phyloP scores from a whole-genome alignment of 1,139 yeast genomes.

The Scheffersomyces titani region DNA sequence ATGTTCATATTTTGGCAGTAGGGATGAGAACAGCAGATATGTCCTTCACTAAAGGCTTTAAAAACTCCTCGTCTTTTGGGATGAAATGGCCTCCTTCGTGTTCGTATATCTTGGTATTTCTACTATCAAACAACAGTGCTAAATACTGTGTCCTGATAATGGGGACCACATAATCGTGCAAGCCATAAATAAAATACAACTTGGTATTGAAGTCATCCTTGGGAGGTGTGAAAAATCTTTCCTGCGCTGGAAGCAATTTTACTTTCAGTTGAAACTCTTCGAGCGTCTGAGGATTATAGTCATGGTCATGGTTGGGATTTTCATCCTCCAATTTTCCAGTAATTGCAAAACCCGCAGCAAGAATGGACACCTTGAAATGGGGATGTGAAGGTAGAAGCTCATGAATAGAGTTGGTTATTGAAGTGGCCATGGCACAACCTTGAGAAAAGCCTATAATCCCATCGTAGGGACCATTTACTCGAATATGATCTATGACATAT shows the following conservation, averaged over 20 bases:
- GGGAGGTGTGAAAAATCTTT: constrained; percentile 19
- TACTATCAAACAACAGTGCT: constrained; percentile 17
- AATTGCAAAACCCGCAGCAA: constrained; percentile 59
- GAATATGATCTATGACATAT: constrained; percentile 56
- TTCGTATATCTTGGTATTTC: constrained; percentile 17
- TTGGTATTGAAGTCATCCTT: constrained; percentile 18
- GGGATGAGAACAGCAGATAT: neutral
- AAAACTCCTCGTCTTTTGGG: constrained; percentile 32
- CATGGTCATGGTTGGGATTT: neutral
- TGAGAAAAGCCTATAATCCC: constrained; percentile 92
- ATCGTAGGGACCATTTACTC: constrained; percentile 78
- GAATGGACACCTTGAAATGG: constrained; percentile 47
- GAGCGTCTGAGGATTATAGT: neutral
- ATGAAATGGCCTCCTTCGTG: constrained; percentile 45
- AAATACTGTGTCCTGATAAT: constrained; percentile 31
- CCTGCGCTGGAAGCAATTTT: constrained; percentile 9
- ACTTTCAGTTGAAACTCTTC: constrained; percentile 4
- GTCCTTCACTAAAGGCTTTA: constrained; percentile 23
- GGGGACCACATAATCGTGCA: constrained; percentile 35
- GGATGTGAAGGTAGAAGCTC: constrained; percentile 41
- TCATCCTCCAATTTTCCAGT: constrained; percentile 20
- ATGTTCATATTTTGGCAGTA: neutral
- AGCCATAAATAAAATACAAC: constrained; percentile 32
- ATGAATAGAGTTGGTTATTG: constrained; percentile 46
- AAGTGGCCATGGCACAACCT: constrained; percentile 84